These are phyloP conservation scores for Solidago caesia DNA, from an alignment of 129 eudicot species.

Conservation along the genomic window DNA sequence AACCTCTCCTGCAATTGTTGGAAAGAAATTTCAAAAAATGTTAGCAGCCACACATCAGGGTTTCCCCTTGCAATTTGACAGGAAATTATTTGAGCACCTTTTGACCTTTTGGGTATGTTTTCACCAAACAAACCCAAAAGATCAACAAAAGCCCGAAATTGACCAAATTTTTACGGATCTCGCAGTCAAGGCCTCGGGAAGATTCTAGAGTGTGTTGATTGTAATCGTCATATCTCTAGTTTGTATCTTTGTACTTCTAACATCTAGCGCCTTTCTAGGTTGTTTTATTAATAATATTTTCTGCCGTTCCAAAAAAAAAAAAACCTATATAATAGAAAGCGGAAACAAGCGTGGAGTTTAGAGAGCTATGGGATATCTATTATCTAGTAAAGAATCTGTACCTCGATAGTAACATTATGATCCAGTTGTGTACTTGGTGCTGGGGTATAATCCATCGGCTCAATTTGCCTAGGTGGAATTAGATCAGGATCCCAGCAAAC, in stretches of 20 bases:
- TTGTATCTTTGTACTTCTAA: too few relatives aligned
- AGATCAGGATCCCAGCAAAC: slow-evolving; percentile 78
- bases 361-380: background rate
- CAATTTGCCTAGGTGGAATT: slow-evolving; percentile 52
- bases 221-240: too few relatives aligned
- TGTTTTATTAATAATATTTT: too few relatives aligned
- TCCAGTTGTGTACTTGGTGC: slow-evolving; percentile 46
- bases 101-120: background rate
- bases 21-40: too few relatives aligned
- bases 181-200: too few relatives aligned
- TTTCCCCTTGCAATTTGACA: background rate
- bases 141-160: background rate
- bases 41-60: background rate
- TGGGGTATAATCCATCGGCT: slow-evolving; percentile 74
- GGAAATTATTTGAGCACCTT: background rate
- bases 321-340: background rate
- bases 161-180: background rate
- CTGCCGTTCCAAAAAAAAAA: too few relatives aligned
- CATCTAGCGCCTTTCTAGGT: too few relatives aligned
- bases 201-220: too few relatives aligned
- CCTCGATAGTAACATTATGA: slow-evolving; percentile 85
- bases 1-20: too few relatives aligned
- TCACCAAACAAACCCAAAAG: background rate
- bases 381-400: slow-evolving; percentile 12
- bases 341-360: background rate